Evolutionary conservation across 176 grass and related monocot genomes (phyloP), one percentile per base, ranked within the genome.

Genomic region (Oryza nivara): DNA sequence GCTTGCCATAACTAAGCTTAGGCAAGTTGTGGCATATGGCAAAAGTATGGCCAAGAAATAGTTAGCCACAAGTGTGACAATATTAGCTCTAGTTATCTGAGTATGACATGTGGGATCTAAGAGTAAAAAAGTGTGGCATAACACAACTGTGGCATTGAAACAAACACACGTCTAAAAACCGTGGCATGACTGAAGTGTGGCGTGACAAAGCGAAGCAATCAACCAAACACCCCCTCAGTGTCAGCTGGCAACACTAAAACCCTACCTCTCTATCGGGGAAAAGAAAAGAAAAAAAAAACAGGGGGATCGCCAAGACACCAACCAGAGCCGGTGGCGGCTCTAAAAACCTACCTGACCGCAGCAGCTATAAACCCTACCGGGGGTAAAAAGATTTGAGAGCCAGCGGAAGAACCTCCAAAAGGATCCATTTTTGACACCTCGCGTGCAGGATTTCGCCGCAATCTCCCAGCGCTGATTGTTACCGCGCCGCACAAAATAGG

Each of bases 331-430:
- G 58, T 23, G 58, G 58, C 58, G n/a, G 20, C 58, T 23, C 69
- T 58, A 80, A 74, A 73, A 80, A 80, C 68, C 76, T 73, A 85
- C 67, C 67, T 58, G 19, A 66, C n/a, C 84, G 15, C 70, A 8
- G 15, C 70, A 5, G 84, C 77, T 85, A 85, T 85, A 85, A 85
- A 85, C 74, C 83, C 77, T 75, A 86, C 85, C 20, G 44, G 40
- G 77, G 70, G 46, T 87, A 75, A 75, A 86, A 87, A 68, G 61
- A 47, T 67, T 56, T 68, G 11, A 25, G 46, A 81, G 22, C 20
- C 77, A 80, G 76, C 9, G 43, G 84, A 74, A 86, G 69, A 80
- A 87, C 51, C 70, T 36, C 69, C 70, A 65, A 75, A 65, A 78
- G 47, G 73, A 78, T 66, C 83, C 74, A 38, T 85, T 85, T 85